Percentiles rank a stretch among this genome's conserved stretches.
phyloP scores from a whole-genome alignment of 768 basidiomycete species.

The Suillus subalutaceus region DNA sequence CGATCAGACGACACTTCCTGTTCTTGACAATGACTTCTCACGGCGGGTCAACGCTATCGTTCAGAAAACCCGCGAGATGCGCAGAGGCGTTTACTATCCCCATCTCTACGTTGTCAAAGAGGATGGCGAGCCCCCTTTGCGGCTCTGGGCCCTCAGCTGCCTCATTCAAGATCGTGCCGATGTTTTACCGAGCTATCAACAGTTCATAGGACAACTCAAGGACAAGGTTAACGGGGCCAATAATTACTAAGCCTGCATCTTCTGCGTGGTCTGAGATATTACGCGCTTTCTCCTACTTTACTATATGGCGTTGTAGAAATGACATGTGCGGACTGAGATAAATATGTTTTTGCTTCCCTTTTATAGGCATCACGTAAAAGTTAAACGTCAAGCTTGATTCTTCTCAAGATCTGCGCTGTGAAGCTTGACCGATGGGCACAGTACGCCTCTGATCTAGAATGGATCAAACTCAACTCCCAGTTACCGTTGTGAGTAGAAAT shows the following conservation, averaged over 20 bases:
- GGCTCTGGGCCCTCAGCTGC: slow-evolving; percentile 93
- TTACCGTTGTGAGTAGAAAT: background rate
- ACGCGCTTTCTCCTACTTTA: background rate
- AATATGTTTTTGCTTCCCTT: background rate
- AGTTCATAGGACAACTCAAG: slow-evolving; percentile 87
- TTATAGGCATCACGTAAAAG: background rate
- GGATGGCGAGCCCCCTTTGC: slow-evolving; percentile 92
- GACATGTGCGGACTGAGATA: background rate
- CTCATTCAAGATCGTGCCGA: slow-evolving; percentile 97
- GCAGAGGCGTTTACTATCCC: slow-evolving; percentile 89
- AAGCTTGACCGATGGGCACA: background rate
- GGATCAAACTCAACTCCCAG: background rate
- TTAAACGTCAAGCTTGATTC: background rate
- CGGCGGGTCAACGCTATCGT: slow-evolving; percentile 93
- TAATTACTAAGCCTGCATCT: slow-evolving; percentile 25
- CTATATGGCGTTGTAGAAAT: slow-evolving; percentile 5
- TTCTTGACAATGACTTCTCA: slow-evolving; percentile 93
- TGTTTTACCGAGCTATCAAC: slow-evolving; percentile 92
- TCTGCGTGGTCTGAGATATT: slow-evolving; percentile 10
- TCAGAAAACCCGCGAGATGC: slow-evolving; percentile 93
- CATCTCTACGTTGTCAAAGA: slow-evolving; percentile 97
- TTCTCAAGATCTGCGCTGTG: background rate
- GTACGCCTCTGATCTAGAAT: background rate
- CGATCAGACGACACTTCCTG: slow-evolving; percentile 78
- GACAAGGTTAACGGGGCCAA: slow-evolving; percentile 64